Base-by-base conservation (phyloP, 2,329 filamentous ascomycete species). In the Neofusicoccum parvum region DNA sequence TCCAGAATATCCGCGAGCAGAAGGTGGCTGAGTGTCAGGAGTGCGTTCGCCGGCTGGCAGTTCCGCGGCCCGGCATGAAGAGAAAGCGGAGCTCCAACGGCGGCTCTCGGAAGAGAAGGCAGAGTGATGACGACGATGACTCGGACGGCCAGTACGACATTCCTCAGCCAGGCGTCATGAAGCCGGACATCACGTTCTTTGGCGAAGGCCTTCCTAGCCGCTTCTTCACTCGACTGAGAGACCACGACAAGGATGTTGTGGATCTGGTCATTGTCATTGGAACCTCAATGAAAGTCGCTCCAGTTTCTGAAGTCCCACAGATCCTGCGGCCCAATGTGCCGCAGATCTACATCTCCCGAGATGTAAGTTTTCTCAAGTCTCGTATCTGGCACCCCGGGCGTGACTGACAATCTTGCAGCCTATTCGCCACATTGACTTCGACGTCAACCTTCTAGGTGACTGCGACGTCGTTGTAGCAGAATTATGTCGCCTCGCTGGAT, bases 121-220 rank as follows among this genome's bases (percentile, higher is more conserved):
- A 86, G 73, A 80, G 85, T 37, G 82, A 83, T 39, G 83, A 83
- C 34, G 85, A 83, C 64, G 80, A 84, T 43, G 85, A 85, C 62
- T 83, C 82, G 3, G 85, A 87, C 45, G 85, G 87, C 12, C 85
- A 87, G 64, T 87, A 90, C 73, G 84, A 89, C 69, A 87, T 91
- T 45, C 87, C 88, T 2, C 83, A 85, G 54, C 86, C 88, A 2
- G 92, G 92, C 65, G 88, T 96, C 75, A 96, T 96, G 92, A 97
- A 87, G 84, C 95, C 95, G 9, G 94, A 98, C 80, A 98, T 99
- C 74, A 98, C 92, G 53, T 98, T 99, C 82, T 98, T 98, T 73
- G 94, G 94, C 70, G 95, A 99, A 80, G 85, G 89, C 59, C 88
- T 99, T 1, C 94, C 94, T 0, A 88, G 92, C 71, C 86, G 88